Percentiles rank a stretch among this genome's conserved stretches.
Evolutionary conservation across 179 eudicot species (phyloP).

Genomic region (Spergularia azorica): DNA sequence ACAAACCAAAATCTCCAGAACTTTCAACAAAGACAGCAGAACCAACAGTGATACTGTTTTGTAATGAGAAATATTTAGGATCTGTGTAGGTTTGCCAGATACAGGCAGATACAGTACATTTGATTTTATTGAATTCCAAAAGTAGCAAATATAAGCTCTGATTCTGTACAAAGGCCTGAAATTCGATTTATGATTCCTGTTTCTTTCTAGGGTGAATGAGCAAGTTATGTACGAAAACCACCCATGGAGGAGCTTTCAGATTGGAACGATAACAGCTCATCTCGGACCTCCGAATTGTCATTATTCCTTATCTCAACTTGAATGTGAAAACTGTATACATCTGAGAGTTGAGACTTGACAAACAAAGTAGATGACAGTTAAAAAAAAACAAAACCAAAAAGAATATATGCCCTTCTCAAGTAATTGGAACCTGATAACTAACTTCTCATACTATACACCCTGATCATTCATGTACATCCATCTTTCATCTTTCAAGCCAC

Average conservation of each 20-base stretch:
- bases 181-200: too few relatives aligned
- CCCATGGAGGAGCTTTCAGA: not conserved
- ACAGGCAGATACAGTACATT: not conserved
- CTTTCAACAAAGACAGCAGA: constrained; percentile 87
- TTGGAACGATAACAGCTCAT: not conserved
- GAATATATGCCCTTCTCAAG: too few relatives aligned
- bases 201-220: too few relatives aligned
- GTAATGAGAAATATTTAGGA: not conserved
- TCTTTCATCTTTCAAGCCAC: too few relatives aligned
- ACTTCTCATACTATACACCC: not conserved
- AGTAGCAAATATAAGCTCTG: not conserved
- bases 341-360: too few relatives aligned
- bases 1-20: constrained; percentile 63
- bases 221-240: not conserved
- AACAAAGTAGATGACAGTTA: too few relatives aligned
- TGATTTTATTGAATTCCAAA: not conserved
- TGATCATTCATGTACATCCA: not conserved
- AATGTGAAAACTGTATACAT: too few relatives aligned
- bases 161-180: too few relatives aligned
- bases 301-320: too few relatives aligned
- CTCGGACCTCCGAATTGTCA: not conserved
- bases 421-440: too few relatives aligned
- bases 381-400: too few relatives aligned
- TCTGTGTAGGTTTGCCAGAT: not conserved
- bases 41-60: constrained; percentile 52